These are phyloP conservation scores for Saccharomycopsis hybrid DNA, from an alignment of 1,139 yeast species.

Conservation along the genomic window DNA sequence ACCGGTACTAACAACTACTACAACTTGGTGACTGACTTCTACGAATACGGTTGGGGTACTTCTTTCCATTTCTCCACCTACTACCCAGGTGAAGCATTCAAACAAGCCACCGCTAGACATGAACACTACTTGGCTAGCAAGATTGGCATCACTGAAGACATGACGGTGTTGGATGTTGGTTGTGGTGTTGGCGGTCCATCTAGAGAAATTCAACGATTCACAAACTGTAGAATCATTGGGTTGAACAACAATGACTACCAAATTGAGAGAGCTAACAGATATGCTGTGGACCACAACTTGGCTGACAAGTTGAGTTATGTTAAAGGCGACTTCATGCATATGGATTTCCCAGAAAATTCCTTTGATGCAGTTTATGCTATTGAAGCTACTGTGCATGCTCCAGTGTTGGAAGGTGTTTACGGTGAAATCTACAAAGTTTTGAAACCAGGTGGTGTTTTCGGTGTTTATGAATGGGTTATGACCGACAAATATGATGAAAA, in stretches of 20 bases:
- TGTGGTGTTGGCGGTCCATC: conserved; percentile 99
- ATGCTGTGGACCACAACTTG: conserved; percentile 61
- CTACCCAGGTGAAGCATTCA: conserved; percentile 88
- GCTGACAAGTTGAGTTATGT: conserved; percentile 75
- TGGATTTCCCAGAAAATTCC: conserved; percentile 86
- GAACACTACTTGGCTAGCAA: conserved; percentile 90
- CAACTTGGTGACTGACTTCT: conserved; percentile 91
- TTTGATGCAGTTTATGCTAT: conserved; percentile 98
- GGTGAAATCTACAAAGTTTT: conserved; percentile 90
- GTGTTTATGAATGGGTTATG: conserved; percentile 99
- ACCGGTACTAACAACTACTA: conserved; percentile 92
- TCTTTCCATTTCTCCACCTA: conserved; percentile 97
- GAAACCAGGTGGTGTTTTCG: conserved; percentile 96
- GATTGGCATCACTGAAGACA: conserved; percentile 70
- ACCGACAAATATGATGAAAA: conserved; percentile 86
- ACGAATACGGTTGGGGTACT: conserved; percentile 99
- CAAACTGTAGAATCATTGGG: conserved; percentile 83
- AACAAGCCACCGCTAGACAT: conserved; percentile 95
- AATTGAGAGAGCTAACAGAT: conserved; percentile 83
- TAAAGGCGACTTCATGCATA: conserved; percentile 98
- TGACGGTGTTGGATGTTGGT: conserved; percentile 94
- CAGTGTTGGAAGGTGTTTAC: conserved; percentile 93
- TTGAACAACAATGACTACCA: conserved; percentile 97
- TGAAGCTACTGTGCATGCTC: conserved; percentile 98
- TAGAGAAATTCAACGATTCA: conserved; percentile 87